Conservation (phyloP, 768 basidiomycete genomes). For the Rhizopogon vesiculosus region DNA sequence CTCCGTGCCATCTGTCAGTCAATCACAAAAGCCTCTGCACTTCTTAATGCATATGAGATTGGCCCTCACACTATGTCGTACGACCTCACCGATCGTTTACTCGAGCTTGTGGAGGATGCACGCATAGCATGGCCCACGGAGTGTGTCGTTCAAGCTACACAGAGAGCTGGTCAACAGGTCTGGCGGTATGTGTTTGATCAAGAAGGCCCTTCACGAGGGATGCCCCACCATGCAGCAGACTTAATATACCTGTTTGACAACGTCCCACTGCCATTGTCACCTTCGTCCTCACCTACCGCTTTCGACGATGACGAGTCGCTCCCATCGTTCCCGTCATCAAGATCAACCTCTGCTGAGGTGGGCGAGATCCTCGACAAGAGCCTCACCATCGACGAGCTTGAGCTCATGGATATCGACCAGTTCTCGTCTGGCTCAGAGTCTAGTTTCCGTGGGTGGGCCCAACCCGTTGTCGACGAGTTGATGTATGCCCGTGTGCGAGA, state of each 20-base stretch:
- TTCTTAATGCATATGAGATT: constrained; percentile 73
- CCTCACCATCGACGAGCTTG: constrained; percentile 21
- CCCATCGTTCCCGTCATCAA: constrained; percentile 24
- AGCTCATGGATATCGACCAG: constrained; percentile 18
- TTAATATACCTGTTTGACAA: constrained; percentile 79
- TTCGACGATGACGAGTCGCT: constrained; percentile 30
- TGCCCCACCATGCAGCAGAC: constrained; percentile 69
- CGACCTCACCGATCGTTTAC: constrained; percentile 60
- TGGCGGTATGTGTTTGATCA: constrained; percentile 85
- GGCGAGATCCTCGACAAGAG: constrained; percentile 11
- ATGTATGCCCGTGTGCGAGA: constrained; percentile 64
- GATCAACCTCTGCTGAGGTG: constrained; percentile 19
- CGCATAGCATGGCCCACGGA: constrained; percentile 77
- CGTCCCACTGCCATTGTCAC: constrained; percentile 48
- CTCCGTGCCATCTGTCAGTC: constrained; percentile 74
- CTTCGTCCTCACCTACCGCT: constrained; percentile 25
- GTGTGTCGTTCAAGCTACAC: constrained; percentile 48
- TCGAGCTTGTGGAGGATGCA: constrained; percentile 74
- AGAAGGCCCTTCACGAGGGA: constrained; percentile 59
- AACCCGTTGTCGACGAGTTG: constrained; percentile 59
- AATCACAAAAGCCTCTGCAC: constrained; percentile 50
- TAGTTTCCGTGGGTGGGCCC: constrained; percentile 43
- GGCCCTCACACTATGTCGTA: constrained; percentile 53
- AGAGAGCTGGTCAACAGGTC: constrained; percentile 52
- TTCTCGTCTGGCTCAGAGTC: constrained; percentile 10